Conservation (phyloP, 208 protist genomes). For the Acanthamoeba lugdunensis region DNA sequence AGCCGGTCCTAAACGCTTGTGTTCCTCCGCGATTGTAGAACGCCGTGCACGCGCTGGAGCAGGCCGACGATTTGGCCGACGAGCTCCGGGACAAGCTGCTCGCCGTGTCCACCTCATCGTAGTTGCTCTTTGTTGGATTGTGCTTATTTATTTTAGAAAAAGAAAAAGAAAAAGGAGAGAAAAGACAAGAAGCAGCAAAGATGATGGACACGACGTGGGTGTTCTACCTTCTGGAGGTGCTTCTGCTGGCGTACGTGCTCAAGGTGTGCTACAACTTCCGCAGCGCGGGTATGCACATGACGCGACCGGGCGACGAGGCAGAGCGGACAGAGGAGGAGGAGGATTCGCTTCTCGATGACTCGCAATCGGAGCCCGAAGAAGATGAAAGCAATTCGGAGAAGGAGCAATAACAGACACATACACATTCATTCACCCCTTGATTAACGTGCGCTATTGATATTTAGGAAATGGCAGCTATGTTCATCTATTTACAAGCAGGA, state of each 20-base stretch:
- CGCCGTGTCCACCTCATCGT: not conserved
- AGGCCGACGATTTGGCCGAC: not conserved
- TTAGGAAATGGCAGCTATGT: too few species aligned
- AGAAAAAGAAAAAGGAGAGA: not conserved
- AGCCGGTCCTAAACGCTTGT: too few species aligned
- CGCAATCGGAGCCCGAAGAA: not conserved
- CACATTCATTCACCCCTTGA: too few species aligned
- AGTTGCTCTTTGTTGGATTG: too few species aligned
- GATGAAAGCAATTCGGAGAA: not conserved
- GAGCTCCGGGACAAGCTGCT: not conserved
- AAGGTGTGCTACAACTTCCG: slow-evolving; percentile 18
- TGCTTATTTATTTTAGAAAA: not conserved
- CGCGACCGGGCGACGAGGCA: not conserved
- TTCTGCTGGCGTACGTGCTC: not conserved
- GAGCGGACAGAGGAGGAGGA: not conserved
- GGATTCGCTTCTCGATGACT: not conserved
- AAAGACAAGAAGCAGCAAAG: not conserved
- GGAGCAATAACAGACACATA: not conserved
- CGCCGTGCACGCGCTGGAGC: not conserved
- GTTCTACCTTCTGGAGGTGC: not conserved
- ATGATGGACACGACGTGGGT: not conserved
- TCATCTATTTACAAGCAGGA: too few species aligned
- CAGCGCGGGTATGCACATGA: not conserved
- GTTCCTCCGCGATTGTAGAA: not conserved
- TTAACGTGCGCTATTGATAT: too few species aligned